Evolutionary conservation across 2,329 filamentous ascomycete genomes (phyloP), one percentile per base, ranked within the genome.

Genomic region (Lecanoromycetidae sp.): DNA sequence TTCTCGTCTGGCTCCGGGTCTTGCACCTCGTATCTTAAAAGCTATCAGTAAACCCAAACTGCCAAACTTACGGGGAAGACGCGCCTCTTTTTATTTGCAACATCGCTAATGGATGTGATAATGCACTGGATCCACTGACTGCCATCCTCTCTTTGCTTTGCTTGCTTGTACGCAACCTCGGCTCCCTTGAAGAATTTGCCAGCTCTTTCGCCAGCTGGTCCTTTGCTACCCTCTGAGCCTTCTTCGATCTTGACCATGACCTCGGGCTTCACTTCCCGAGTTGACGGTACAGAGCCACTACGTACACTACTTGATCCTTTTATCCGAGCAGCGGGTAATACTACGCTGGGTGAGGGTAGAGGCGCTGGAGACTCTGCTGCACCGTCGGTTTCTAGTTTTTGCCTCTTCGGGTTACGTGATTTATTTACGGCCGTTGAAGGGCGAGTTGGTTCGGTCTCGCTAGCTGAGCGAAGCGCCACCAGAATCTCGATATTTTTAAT

Each of bases 1-100:
- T 70, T 76, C 59, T 76, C 77, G 57, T 87, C 84, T 1, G 84
- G 82, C 59, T 87, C 84, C 25, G 83, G 81, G 58, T 90, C 84
- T 56, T 87, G 77, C 20, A 88, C 84, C 61, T 83, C 82, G 66
- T 88, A 88, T 36, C 82, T 76, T 39, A 9, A 17, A 33, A 4
- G 26, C 3, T 48, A 33, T 45, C 34, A 45, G 46, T 33, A 42
- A 46, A 52, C 38, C n/a, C n/a, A n/a, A n/a, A n/a, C n/a, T n/a
- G n/a, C n/a, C n/a, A n/a, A n/a, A n/a, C 44, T 55, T 8, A 22
- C 7, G 12, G 33, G 13, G 19, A 41, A 46, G 33, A 44, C 63
- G 56, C 60, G 71, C 58, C 83, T 74, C 59, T 79, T 82, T 61
- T 87, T 87, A 45, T 59, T 58, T 10, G 82, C 82, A 51, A 88